A percentile compares a stretch with the other conserved stretches of the same genome.
phyloP scores from a whole-genome alignment of 371 early-diverging fungal genomes.

The Mortierella sp. region DNA sequence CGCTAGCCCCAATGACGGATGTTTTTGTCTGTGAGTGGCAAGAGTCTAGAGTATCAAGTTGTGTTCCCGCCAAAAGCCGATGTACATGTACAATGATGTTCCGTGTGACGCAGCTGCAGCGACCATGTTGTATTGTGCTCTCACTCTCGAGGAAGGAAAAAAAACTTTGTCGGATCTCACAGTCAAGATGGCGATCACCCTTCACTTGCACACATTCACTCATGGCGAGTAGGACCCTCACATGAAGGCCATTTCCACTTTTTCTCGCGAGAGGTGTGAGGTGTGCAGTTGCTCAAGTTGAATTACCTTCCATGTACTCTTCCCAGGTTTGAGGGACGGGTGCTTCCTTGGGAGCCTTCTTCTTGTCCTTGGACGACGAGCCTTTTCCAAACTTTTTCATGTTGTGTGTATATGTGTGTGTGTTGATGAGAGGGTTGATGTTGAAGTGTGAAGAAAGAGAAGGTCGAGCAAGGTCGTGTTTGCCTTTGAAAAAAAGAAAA shows the following conservation, averaged over 20 bases:
- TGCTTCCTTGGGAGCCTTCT: constrained; percentile 37
- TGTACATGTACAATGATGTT: not conserved
- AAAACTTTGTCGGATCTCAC: not conserved
- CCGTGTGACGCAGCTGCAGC: not conserved
- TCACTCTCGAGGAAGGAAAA: not conserved
- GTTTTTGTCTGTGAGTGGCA: not conserved
- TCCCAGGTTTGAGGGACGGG: constrained; percentile 52
- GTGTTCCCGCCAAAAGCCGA: not conserved
- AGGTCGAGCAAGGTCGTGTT: not conserved
- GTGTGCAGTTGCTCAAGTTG: not conserved
- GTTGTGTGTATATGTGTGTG: not conserved
- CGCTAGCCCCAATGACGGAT: not conserved
- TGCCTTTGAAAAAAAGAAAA: not conserved
- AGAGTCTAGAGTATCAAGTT: not conserved
- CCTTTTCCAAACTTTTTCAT: constrained; percentile 40
- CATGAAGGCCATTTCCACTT: not conserved
- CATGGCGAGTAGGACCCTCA: not conserved
- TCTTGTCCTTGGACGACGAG: constrained; percentile 50
- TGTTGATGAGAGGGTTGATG: not conserved
- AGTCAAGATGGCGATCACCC: not conserved
- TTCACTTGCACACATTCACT: not conserved
- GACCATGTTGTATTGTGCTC: not conserved
- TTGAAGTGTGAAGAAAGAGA: not conserved
- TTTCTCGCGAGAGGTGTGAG: not conserved
- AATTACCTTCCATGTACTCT: constrained; percentile 58